Conservation (phyloP, 345 rosid genomes). For the Hibiscus tridactylites region DNA sequence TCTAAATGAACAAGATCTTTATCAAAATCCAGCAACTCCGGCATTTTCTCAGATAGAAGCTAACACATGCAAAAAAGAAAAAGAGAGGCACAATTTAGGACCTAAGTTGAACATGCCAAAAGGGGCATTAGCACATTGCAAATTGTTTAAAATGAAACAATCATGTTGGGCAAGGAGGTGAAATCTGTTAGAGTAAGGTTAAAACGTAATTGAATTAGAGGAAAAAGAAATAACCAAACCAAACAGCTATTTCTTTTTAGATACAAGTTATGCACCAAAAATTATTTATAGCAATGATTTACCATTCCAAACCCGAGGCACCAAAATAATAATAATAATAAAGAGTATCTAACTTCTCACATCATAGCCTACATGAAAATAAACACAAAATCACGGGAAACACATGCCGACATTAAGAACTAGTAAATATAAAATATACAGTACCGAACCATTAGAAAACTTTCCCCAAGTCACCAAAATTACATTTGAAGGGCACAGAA, state of each 20-base stretch:
- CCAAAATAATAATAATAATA: not conserved
- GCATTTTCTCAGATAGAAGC: conserved; percentile 94
- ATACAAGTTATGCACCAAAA: not conserved
- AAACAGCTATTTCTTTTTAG: not conserved
- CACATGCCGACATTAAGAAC: not conserved
- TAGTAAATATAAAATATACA: not conserved
- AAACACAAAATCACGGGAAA: not conserved
- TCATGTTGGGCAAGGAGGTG: not conserved
- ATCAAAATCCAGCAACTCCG: conserved; percentile 79
- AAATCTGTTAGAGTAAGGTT: not conserved
- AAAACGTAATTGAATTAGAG: not conserved
- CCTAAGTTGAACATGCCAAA: not conserved
- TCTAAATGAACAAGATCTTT: conserved; percentile 85
- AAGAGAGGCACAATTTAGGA: not conserved
- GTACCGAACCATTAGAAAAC: not conserved
- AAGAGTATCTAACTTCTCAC: not conserved
- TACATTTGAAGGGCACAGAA: not conserved
- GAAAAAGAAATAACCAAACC: not conserved
- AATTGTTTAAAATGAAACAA: not conserved
- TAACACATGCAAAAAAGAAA: conserved; percentile 9
- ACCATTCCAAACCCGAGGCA: not conserved
- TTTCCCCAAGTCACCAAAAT: not conserved
- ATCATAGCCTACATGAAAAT: not conserved
- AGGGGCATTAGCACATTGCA: not conserved
- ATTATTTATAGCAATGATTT: not conserved